Percentiles rank a stretch among this genome's conserved stretches.
phyloP scores from a whole-genome alignment of 495 filamentous ascomycete species.

The Daldinia childiae region DNA sequence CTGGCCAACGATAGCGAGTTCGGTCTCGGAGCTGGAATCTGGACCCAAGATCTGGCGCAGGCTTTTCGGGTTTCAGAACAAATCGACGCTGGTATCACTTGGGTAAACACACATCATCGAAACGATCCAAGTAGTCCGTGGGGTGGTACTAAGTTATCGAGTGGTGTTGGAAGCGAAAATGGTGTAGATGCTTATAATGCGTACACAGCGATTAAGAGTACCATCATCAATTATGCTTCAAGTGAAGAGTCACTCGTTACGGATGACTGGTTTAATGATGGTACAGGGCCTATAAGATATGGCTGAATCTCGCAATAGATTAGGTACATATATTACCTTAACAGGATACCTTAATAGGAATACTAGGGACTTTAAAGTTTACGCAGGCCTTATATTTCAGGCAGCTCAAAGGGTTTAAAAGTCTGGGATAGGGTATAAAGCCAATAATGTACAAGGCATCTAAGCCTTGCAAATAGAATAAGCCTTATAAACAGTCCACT shows the following conservation, averaged over 20 bases:
- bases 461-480: no score
- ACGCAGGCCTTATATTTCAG: no score
- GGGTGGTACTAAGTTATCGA: conserved; percentile 63
- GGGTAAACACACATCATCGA: conserved; percentile 70
- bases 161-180: conserved; percentile 67
- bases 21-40: conserved; percentile 65
- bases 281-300: conserved; percentile 55
- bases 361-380: no score
- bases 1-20: conserved; percentile 62
- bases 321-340: no score
- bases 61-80: conserved; percentile 65
- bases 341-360: no score
- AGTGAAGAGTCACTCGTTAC: conserved; percentile 49
- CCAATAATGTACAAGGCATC: no score
- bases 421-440: no score
- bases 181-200: conserved; percentile 65
- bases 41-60: conserved; percentile 66
- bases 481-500: no score
- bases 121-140: conserved; percentile 70
- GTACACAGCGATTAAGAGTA: conserved; percentile 68
- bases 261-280: conserved; percentile 63
- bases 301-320: conserved; percentile 45
- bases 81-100: conserved; percentile 68
- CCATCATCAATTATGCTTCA: conserved; percentile 65
- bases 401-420: no score